Percentiles rank a stretch among this genome's conserved stretches.
phyloP scores from a whole-genome alignment of 2,329 filamentous ascomycete species.

The Sclerotinia sclerotiorum region DNA sequence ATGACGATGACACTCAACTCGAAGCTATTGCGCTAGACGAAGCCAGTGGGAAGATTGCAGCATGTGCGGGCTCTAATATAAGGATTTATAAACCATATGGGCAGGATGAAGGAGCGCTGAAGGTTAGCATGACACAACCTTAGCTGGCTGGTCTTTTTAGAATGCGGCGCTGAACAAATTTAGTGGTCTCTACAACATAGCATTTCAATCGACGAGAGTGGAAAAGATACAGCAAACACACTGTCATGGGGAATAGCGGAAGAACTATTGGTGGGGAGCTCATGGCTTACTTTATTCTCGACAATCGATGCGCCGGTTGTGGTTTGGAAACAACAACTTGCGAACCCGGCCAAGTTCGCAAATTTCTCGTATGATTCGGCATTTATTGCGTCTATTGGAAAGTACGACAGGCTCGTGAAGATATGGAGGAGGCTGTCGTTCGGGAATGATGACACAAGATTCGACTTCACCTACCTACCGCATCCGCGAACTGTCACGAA shows the following conservation, averaged over 20 bases:
- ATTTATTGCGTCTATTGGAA: constrained; percentile 78
- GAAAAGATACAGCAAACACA: constrained; percentile 47
- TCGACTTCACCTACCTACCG: constrained; percentile 87
- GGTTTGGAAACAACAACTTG: constrained; percentile 73
- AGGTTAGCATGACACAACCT: constrained; percentile 53
- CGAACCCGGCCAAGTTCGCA: constrained; percentile 72
- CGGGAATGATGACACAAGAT: constrained; percentile 77
- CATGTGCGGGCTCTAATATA: constrained; percentile 64
- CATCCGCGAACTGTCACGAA: constrained; percentile 80
- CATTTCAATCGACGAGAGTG: constrained; percentile 51
- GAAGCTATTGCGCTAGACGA: constrained; percentile 81
- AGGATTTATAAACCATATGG: constrained; percentile 78
- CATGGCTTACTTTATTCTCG: constrained; percentile 67
- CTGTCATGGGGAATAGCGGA: constrained; percentile 87
- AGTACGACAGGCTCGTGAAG: constrained; percentile 81
- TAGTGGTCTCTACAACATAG: constrained; percentile 66
- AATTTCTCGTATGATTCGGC: constrained; percentile 82
- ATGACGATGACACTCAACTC: constrained; percentile 65
- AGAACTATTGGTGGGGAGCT: constrained; percentile 78
- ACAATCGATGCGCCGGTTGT: constrained; percentile 51
- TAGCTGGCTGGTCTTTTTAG: constrained; percentile 7
- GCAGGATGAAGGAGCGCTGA: constrained; percentile 67
- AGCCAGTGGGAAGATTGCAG: constrained; percentile 78
- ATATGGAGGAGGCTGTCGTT: constrained; percentile 89
- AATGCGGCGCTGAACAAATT: constrained; percentile 29